Conservation (phyloP, 306 rosid species). For the Malus asiatica region DNA sequence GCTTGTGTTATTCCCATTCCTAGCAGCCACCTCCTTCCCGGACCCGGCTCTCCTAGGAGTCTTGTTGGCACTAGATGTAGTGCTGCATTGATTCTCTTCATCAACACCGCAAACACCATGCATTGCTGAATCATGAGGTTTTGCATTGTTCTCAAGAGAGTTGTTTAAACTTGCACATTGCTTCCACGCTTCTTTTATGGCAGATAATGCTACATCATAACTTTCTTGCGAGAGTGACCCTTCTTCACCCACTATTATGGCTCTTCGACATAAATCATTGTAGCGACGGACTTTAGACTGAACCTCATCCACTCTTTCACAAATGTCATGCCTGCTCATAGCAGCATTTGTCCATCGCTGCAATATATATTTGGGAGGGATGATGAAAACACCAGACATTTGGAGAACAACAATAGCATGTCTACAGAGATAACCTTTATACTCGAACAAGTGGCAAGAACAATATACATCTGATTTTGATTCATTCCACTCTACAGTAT, state of each 20-base stretch:
- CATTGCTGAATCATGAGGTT: conserved; percentile 4
- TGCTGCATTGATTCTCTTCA: conserved; percentile 10
- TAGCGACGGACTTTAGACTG: conserved; percentile 11
- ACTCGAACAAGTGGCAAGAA: conserved; percentile 18
- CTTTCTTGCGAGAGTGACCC: conserved; percentile 24
- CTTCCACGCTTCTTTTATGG: conserved; percentile 23
- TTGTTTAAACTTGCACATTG: conserved; percentile 13
- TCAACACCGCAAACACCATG: neutral
- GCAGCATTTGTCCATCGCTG: conserved; percentile 26
- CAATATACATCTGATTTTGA: conserved; percentile 18
- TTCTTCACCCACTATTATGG: conserved; percentile 24
- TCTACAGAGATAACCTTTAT: conserved; percentile 25
- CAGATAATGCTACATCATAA: conserved; percentile 18
- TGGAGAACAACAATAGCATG: conserved; percentile 29
- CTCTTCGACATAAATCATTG: conserved; percentile 23
- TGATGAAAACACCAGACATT: conserved; percentile 25
- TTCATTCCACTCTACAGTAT: conserved; percentile 20
- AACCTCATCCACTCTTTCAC: conserved; percentile 12
- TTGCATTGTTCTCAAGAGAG: conserved; percentile 9
- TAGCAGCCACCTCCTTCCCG: conserved; percentile 2
- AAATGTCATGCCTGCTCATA: conserved; percentile 18
- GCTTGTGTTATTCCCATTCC: conserved; percentile 2
- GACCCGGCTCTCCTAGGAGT: conserved; percentile 9
- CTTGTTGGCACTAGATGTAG: conserved; percentile 9
- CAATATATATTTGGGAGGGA: conserved; percentile 23